Base-by-base conservation (phyloP, 2,329 filamentous ascomycete species). In the Hypoxylon sp. region DNA sequence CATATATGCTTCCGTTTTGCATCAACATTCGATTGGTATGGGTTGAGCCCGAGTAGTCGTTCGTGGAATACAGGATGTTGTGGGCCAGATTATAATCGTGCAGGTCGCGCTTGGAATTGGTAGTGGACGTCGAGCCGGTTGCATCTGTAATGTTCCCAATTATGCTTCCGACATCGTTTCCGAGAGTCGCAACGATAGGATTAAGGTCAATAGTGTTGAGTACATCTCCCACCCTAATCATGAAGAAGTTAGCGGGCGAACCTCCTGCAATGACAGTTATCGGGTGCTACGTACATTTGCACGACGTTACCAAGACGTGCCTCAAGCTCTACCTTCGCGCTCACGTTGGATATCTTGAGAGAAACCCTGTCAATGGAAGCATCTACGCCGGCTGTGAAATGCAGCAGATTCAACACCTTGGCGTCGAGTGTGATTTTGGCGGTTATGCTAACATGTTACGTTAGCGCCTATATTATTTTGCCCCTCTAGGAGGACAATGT, bases 331-430 rank as follows among this genome's bases (percentile, higher is more conserved):
- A 85, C 81, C 63, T 78, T 79, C 20, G 82, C 82, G 20, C 72
- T 78, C 47, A 85, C 76, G 54, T 85, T 81, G 63, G 83, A 75
- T 62, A 85, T 85, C 11, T 71, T 71, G 7, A 85, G 72, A 30
- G 73, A 67, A 32, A 86, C 82, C 37, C 78, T 73, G 60, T 83
- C 78, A 69, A 86, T 80, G 40, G 74, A 78, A 2, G 80, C 74
- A 63, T 82, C 79, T 26, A 86, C 82, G 34, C 82, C 83, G 2
- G 83, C 83, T 59, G 78, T 83, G 74, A 86, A 84, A 48, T 77
- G 71, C 32, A 86, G 76, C 32, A 86, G 73, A 54, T 78, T 75
- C 29, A 84, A 73, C 7, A 85, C 81, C 64, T 83, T 77, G 4
- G 80, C 80, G 53, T 83, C 79, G 21, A 84, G 73, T 63, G 83